Evolutionary conservation across 1,284 basidiomycete genomes (phyloP).

Genomic region (Takashimella koratensis): DNA sequence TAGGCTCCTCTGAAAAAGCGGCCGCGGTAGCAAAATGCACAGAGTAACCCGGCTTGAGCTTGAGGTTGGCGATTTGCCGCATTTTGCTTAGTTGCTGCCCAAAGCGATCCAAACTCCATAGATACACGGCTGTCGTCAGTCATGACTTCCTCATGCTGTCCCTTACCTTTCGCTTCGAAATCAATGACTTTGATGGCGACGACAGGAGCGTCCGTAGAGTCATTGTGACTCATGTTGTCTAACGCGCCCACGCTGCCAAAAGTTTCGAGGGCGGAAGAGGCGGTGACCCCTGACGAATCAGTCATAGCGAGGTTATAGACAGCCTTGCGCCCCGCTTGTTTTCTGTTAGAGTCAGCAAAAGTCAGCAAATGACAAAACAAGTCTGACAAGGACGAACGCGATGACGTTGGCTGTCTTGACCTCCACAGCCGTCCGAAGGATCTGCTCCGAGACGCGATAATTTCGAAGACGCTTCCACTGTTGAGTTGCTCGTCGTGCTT

Average conservation of each 20-base stretch:
- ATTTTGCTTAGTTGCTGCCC: constrained; percentile 86
- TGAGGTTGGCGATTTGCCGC: constrained; percentile 89
- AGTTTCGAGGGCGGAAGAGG: constrained; percentile 76
- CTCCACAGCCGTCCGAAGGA: constrained; percentile 77
- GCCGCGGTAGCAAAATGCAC: constrained; percentile 90
- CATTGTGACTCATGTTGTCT: constrained; percentile 62
- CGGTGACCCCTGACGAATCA: constrained; percentile 56
- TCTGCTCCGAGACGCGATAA: constrained; percentile 87
- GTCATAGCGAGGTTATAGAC: constrained; percentile 88
- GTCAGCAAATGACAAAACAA: constrained; percentile 4
- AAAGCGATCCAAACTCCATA: constrained; percentile 86
- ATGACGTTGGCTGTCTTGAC: constrained; percentile 94
- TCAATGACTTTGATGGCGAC: constrained; percentile 76
- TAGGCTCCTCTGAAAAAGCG: constrained; percentile 82
- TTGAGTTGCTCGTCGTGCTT: constrained; percentile 74
- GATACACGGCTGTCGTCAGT: constrained; percentile 62
- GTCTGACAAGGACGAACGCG: no score
- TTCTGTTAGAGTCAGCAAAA: constrained; percentile 4
- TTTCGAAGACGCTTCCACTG: constrained; percentile 79
- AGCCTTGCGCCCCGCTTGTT: constrained; percentile 74
- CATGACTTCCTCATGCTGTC: constrained; percentile 5
- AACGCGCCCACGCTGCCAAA: constrained; percentile 86
- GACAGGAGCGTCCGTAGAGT: neutral
- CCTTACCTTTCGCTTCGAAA: constrained; percentile 61
- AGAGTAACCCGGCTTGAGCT: constrained; percentile 86